Conservation (phyloP, 768 basidiomycete species). For the Thelephora ganbajun region DNA sequence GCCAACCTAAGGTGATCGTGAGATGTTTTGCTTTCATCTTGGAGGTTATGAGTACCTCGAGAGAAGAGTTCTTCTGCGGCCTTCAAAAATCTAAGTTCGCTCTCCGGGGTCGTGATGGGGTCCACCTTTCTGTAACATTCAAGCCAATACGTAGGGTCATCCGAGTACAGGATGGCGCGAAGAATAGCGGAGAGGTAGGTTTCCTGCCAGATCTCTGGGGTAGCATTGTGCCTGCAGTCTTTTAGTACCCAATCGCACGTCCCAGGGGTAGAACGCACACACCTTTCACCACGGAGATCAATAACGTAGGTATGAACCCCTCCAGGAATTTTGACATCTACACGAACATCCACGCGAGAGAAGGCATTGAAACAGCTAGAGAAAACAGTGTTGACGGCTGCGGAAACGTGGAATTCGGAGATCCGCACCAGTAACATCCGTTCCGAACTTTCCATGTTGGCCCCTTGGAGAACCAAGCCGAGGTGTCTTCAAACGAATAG, state of each 20-base stretch:
- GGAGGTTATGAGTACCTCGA: slow-evolving; percentile 41
- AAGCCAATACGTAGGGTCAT: slow-evolving; percentile 82
- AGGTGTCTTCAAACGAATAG: slow-evolving; percentile 82
- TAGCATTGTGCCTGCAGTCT: slow-evolving; percentile 64
- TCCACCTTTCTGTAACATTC: slow-evolving; percentile 94
- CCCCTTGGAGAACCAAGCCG: slow-evolving; percentile 85
- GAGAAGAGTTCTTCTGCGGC: slow-evolving; percentile 80
- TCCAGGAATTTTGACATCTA: slow-evolving; percentile 97
- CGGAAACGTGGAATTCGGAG: not conserved
- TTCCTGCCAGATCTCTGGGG: slow-evolving; percentile 91
- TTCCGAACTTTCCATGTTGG: slow-evolving; percentile 82
- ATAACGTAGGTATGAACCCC: slow-evolving; percentile 91
- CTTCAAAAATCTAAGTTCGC: slow-evolving; percentile 81
- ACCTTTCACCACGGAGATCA: slow-evolving; percentile 91
- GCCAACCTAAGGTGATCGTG: slow-evolving; percentile 57
- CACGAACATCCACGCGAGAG: slow-evolving; percentile 88
- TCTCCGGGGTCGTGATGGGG: slow-evolving; percentile 81
- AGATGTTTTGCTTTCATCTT: not conserved
- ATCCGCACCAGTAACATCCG: slow-evolving; percentile 79
- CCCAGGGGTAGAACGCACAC: slow-evolving; percentile 16
- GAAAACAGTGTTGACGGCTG: not conserved
- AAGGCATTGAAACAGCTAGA: slow-evolving; percentile 94
- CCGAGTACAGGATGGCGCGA: slow-evolving; percentile 87
- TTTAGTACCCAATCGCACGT: slow-evolving; percentile 6
- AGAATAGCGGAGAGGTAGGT: slow-evolving; percentile 90